Evolutionary conservation across 2,329 filamentous ascomycete genomes (phyloP), one percentile per base, ranked within the genome.

Genomic region (Triangularia verruculosa): DNA sequence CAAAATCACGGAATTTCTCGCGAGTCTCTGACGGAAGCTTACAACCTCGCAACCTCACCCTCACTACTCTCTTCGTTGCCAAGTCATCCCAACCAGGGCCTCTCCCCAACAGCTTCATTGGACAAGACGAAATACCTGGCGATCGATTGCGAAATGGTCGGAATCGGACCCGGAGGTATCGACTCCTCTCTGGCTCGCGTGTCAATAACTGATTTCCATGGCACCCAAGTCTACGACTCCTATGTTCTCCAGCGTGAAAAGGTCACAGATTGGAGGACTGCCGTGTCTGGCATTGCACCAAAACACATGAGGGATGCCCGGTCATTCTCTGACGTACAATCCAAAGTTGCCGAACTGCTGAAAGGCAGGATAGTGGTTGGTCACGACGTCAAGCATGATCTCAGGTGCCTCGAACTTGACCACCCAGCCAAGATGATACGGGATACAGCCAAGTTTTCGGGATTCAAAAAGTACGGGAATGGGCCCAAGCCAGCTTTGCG

Each of bases 61-160:
- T 80, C 67, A 81, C 84, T 2, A 76, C 82, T 65, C 77, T 86
- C 27, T 75, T 77, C 15, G 74, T 80, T 4, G 75, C 76, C 82
- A 43, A 81, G 83, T 57, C 82, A 81, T 53, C 78, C 88, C 66
- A 91, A 92, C 72, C 83, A 86, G 53, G 89, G 89, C 0, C 78
- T 87, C n/a, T 51, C 57, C 6, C 57, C 57, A 30, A 43, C 22
- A 3, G 83, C 85, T 1, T 75, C 79, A 24, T 85, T 83, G 5
- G 78, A 89, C 34, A 86, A 92, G 60, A 95, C 94, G 59, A 96
- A 95, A 82, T 99, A 96, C 75, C 79, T 99, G 51, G 90, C 91
- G 20, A 86, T 99, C 55, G 95, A 99, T 79, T 99, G 95, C 76
- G 95, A 99, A 78, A 99, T 99, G 95, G 95, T 99, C 25, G 95